These are phyloP conservation scores for Dissoconium aciculare DNA, from an alignment of 2,329 filamentous ascomycete species.

Conservation along the genomic window DNA sequence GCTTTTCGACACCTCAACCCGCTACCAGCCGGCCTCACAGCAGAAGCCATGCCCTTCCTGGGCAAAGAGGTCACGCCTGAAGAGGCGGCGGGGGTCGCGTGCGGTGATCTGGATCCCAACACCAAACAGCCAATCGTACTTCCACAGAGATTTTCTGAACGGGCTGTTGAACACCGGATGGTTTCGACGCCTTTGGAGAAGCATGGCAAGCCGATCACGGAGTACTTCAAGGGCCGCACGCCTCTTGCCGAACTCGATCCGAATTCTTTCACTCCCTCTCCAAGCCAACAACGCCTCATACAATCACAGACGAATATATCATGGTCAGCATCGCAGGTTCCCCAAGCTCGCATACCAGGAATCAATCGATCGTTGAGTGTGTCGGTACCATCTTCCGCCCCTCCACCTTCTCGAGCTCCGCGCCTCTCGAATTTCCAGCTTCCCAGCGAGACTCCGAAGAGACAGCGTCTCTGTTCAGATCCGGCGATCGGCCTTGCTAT, in stretches of 20 bases:
- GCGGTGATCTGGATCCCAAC: slow-evolving; percentile 74
- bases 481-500: slow-evolving; percentile 18
- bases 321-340: slow-evolving; percentile 40
- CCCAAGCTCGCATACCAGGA: slow-evolving; percentile 16
- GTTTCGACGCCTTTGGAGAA: slow-evolving; percentile 38
- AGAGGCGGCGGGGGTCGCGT: slow-evolving; percentile 58
- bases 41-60: slow-evolving; percentile 65
- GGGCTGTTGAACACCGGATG: slow-evolving; percentile 14
- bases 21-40: slow-evolving; percentile 46
- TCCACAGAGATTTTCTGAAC: slow-evolving; percentile 19
- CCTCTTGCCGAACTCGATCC: slow-evolving; percentile 54
- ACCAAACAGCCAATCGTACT: slow-evolving; percentile 53
- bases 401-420: slow-evolving; percentile 27
- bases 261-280: slow-evolving; percentile 51
- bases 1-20: slow-evolving; percentile 62
- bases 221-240: slow-evolving; percentile 49
- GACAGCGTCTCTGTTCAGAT: slow-evolving; percentile 29
- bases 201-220: slow-evolving; percentile 45
- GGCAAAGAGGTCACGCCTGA: slow-evolving; percentile 44
- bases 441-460: slow-evolving; percentile 11
- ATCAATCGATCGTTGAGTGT: slow-evolving; percentile 11
- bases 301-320: slow-evolving; percentile 38
- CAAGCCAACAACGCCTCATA: slow-evolving; percentile 46
- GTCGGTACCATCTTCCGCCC: slow-evolving; percentile 26
- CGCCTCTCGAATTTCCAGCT: slow-evolving; percentile 20